Percentiles rank a stretch among this genome's conserved stretches.
These are phyloP conservation scores for Neurospora intermedia DNA, from an alignment of 495 filamentous ascomycete species.

Conservation along the genomic window DNA sequence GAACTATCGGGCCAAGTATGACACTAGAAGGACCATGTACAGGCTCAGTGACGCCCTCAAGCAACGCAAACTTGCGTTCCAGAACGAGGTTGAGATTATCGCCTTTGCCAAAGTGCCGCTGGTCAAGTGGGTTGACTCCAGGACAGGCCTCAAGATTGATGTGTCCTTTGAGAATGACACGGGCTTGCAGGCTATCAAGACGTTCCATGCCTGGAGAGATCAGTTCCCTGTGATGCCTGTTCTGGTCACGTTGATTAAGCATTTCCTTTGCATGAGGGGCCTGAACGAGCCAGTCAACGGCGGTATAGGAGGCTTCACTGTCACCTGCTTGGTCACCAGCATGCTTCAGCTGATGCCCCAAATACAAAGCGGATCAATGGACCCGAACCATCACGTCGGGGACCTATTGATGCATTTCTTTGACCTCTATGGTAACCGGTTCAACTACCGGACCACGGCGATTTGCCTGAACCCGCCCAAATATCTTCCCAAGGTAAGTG, in stretches of 20 bases:
- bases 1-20: constrained; percentile 24
- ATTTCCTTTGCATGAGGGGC: constrained; percentile 77
- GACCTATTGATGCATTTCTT: constrained; percentile 76
- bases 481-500: constrained; percentile 61
- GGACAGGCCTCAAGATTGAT: constrained; percentile 70
- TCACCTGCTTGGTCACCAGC: constrained; percentile 86
- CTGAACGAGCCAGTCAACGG: constrained; percentile 84
- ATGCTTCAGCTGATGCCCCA: constrained; percentile 69
- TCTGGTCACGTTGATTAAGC: constrained; percentile 79
- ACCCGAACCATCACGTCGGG: constrained; percentile 56
- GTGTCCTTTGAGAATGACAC: constrained; percentile 88
- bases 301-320: constrained; percentile 88
- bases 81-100: constrained; percentile 52
- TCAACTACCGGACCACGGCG: constrained; percentile 53
- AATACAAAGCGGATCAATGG: constrained; percentile 44
- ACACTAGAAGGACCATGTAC: constrained; percentile 25
- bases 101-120: constrained; percentile 74
- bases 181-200: constrained; percentile 65
- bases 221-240: constrained; percentile 74
- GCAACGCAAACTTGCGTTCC: constrained; percentile 34
- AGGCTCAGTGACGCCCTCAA: constrained; percentile 42
- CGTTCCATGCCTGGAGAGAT: constrained; percentile 66
- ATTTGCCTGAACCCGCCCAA: constrained; percentile 66
- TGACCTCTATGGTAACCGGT: constrained; percentile 72
- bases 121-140: constrained; percentile 72